Evolutionary conservation across 192 early-diverging fungal genomes (phyloP), one percentile per base, ranked within the genome.

Genomic region (Coemansia erecta): DNA sequence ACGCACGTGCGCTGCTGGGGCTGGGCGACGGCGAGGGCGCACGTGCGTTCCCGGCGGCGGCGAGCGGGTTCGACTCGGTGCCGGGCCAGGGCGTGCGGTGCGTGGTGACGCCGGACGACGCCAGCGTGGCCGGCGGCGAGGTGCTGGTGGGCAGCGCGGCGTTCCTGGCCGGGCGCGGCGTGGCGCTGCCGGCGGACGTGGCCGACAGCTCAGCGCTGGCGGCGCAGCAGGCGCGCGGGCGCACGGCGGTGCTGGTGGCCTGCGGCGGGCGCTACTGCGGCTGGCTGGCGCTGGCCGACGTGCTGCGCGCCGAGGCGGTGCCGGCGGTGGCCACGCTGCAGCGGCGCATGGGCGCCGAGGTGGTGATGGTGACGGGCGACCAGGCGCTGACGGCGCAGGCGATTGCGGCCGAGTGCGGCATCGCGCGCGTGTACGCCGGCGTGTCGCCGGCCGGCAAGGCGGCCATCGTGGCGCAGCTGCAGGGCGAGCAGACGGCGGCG

Each of bases 291-390:
- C 80, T 98, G n/a, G 84, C 93, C 10, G 96, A 98, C 66, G 80
- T 71, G 4, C 63, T 96, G 58, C 91, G 91, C 19, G 88, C 93
- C 3, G 92, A 94, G 62, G 76, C 93, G 5, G 77, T 76, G 13
- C 68, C 81, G 8, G 83, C 89, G 1, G 82, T 98, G 1, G 81
- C 82, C 8, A 85, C 86, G 10, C 79, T 98, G 47, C 77, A 86
- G 48, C 35, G 55, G 12, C 8, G 31, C 9, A 86, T 95, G 89
- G 89, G 89, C 12, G 81, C 92, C 46, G 77, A 85, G 42, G 87
- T 89, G 26, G 84, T 87, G 8, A 96, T 98, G 92, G 87, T 97
- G 3, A 98, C 97, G 0, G 97, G 94, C 26, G 97, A 97, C 62
- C 92, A 95, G 66, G 84, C 83, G 53, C 53, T 87, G 53, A 94